A percentile compares a stretch with the other conserved stretches of the same genome.
These are phyloP conservation scores for Fusarium dimerum DNA, from an alignment of 2,329 filamentous ascomycete genomes.

Conservation along the genomic window DNA sequence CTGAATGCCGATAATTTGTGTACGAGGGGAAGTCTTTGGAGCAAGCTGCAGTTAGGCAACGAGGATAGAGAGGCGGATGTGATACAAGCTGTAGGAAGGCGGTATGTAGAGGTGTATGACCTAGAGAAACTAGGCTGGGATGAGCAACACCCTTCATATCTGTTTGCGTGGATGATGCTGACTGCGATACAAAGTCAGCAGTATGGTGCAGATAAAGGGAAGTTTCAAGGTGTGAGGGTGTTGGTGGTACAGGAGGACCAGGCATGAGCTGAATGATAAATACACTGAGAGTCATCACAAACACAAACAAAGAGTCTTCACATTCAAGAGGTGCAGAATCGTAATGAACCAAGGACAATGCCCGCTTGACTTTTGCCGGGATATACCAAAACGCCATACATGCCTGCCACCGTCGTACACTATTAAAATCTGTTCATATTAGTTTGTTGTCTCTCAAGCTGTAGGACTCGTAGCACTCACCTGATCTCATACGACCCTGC, in stretches of 20 bases:
- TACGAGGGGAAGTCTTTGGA: slow-evolving; percentile 22
- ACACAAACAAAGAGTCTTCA: slow-evolving; percentile 6
- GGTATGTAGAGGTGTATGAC: slow-evolving; percentile 36
- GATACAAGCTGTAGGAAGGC: slow-evolving; percentile 30
- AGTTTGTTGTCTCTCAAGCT: slow-evolving; percentile 3
- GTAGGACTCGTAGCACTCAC: slow-evolving; percentile 43
- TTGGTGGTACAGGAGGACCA: slow-evolving; percentile 26
- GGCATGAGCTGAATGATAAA: slow-evolving; percentile 7
- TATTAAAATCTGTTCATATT: slow-evolving; percentile 37
- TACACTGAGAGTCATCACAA: neutral
- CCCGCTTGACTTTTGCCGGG: slow-evolving; percentile 33
- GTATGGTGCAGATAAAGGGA: slow-evolving; percentile 10
- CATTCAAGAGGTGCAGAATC: slow-evolving; percentile 13
- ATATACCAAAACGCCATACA: slow-evolving; percentile 35
- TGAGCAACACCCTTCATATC: slow-evolving; percentile 29
- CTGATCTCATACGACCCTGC: slow-evolving; percentile 97
- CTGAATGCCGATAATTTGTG: slow-evolving; percentile 15
- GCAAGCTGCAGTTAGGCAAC: slow-evolving; percentile 16
- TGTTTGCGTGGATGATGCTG: slow-evolving; percentile 32
- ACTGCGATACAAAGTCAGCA: slow-evolving; percentile 35
- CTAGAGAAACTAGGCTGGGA: slow-evolving; percentile 34
- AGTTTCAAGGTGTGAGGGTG: slow-evolving; percentile 29
- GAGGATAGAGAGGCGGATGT: slow-evolving; percentile 29
- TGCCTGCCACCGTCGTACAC: slow-evolving; percentile 24
- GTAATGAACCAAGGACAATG: slow-evolving; percentile 26